Evolutionary conservation across 2,329 filamentous ascomycete species (phyloP), one percentile per base, ranked within the genome.

Genomic region (Fusarium udum): DNA sequence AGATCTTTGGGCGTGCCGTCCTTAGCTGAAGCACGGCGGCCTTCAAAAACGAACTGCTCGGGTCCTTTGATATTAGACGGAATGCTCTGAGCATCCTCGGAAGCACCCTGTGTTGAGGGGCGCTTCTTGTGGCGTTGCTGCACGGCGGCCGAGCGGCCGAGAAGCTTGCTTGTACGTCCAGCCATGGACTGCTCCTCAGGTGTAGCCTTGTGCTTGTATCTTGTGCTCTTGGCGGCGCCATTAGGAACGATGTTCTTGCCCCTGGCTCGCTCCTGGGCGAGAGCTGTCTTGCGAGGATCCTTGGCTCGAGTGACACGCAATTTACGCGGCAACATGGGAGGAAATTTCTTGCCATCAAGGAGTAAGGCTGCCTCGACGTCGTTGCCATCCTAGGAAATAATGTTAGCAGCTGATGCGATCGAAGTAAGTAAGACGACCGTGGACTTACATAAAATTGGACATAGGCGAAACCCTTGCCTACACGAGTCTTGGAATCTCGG

Each of bases 391-490:
- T 92, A 77, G 42, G 26, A n/a, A 56, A 40, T 24, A 14, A 55
- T 34, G 49, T 69, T 64, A 75, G 61, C 53, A 46, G 15, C 24
- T 53, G 32, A 14, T 45, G 57, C 31, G 31, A 24, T 55, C 37
- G 34, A 40, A 20, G 39, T 61, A 46, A 55, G 63, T 56, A 24
- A 53, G 15, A 24, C 14, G n/a, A 24, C 36, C 12, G 20, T 61
- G 26, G 37, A 82, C 85, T 84, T 77, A 91, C 90, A 79, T 92
- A 90, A 83, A 99, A 99, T 80, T 99, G 96, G 22, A 99, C 95
- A 79, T 99, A 99, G 71, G 97, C 97, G 79, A 99, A 94, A 9
- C 96, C 96, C 81, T 99, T 99, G 78, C 96, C 95, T 36, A 99
- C 94, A 56, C 97, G 90, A 13, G 97, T 99, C 75, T 93, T 92